Conservation (phyloP, 495 filamentous ascomycete species). For the Pyrenopolyporus hunteri region DNA sequence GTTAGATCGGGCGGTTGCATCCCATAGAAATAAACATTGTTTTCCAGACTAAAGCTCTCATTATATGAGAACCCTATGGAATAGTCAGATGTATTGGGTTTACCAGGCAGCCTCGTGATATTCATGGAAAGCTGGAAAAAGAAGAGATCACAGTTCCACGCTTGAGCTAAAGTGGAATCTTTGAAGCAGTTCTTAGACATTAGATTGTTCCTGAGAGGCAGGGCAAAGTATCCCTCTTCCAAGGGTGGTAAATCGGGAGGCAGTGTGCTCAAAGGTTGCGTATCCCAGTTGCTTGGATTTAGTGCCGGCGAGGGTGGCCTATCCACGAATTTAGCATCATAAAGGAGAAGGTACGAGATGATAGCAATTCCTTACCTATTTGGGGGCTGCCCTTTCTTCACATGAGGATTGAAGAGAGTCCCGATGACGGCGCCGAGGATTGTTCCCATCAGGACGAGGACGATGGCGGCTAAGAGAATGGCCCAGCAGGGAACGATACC, state of each 20-base stretch:
- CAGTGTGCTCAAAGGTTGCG: constrained; percentile 62
- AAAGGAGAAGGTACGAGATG: neutral
- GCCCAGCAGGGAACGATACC: constrained; percentile 74
- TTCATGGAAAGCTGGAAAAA: constrained; percentile 45
- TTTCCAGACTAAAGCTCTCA: constrained; percentile 39
- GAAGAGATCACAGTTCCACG: constrained; percentile 71
- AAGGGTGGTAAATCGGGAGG: constrained; percentile 64
- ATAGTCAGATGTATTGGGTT: constrained; percentile 40
- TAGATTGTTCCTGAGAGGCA: constrained; percentile 64
- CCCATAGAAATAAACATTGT: constrained; percentile 66
- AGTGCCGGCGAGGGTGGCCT: constrained; percentile 17
- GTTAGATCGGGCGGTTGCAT: constrained; percentile 70
- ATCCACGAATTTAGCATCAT: constrained; percentile 22
- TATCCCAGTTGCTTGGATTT: constrained; percentile 62
- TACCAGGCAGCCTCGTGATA: constrained; percentile 25
- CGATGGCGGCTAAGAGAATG: constrained; percentile 58
- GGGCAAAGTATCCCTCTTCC: constrained; percentile 66
- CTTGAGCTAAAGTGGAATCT: constrained; percentile 60
- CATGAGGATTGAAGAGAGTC: constrained; percentile 39
- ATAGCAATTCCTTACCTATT: constrained; percentile 28
- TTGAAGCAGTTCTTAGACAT: constrained; percentile 70
- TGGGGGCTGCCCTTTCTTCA: constrained; percentile 31
- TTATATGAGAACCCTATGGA: constrained; percentile 44
- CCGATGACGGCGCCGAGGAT: constrained; percentile 66
- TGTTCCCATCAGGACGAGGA: constrained; percentile 64